phyloP scores from a whole-genome alignment of 2,329 filamentous ascomycete species.

The Truncatella angustata region DNA sequence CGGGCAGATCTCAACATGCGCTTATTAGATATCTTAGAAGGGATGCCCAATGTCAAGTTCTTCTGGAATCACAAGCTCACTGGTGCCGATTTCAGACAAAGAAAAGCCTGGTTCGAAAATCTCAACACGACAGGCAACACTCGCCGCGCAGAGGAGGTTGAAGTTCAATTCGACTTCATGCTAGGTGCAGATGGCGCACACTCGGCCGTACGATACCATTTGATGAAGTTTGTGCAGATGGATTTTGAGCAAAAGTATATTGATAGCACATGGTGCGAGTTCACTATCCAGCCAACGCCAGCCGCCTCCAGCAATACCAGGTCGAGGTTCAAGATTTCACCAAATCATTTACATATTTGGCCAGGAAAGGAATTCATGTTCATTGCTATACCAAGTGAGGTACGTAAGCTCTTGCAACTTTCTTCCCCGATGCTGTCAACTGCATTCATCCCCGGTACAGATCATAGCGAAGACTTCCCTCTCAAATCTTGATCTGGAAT shows the following conservation, averaged over 20 bases:
- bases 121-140: conserved; percentile 34
- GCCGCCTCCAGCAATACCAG: conserved; percentile 27
- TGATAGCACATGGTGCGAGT: conserved; percentile 96
- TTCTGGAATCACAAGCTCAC: conserved; percentile 94
- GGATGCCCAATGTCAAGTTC: conserved; percentile 83
- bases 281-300: conserved; percentile 65
- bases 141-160: conserved; percentile 65
- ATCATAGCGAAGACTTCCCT: too few relatives aligned
- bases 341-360: conserved; percentile 97
- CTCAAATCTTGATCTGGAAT: too few relatives aligned
- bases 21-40: conserved; percentile 79
- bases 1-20: conserved; percentile 78
- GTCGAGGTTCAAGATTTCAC: conserved; percentile 72
- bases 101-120: conserved; percentile 84
- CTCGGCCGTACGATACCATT: conserved; percentile 82
- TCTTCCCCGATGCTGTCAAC: background rate
- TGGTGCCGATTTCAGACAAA: conserved; percentile 77
- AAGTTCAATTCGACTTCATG: conserved; percentile 86
- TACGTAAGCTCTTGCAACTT: conserved; percentile 29
- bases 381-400: conserved; percentile 82
- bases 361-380: conserved; percentile 95
- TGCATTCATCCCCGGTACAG: background rate
- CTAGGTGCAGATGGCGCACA: conserved; percentile 95
- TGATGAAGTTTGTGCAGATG: conserved; percentile 94
- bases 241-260: conserved; percentile 94